These are phyloP conservation scores for Lactarius sanguifluus DNA, from an alignment of 768 basidiomycete genomes.

Conservation along the genomic window DNA sequence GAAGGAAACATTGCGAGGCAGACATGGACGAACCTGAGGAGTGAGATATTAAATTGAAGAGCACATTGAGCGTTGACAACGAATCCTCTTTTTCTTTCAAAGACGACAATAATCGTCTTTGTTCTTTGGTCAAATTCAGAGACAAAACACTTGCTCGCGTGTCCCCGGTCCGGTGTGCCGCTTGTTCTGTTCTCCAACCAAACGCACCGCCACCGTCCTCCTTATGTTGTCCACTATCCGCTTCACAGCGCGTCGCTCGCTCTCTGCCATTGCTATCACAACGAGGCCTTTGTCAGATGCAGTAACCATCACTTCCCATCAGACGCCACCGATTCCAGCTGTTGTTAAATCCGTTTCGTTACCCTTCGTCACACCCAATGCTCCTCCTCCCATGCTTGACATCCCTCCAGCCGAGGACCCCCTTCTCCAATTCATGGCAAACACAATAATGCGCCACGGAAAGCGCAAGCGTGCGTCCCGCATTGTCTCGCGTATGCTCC, in stretches of 20 bases:
- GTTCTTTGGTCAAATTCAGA: background rate
- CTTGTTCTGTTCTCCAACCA: background rate
- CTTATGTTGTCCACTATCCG: constrained; percentile 23
- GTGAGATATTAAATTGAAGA: constrained; percentile 17
- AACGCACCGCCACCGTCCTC: background rate
- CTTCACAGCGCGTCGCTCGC: constrained; percentile 8
- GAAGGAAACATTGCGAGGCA: constrained; percentile 10
- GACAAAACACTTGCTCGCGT: background rate
- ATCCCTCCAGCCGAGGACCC: constrained; percentile 79
- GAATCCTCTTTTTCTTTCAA: background rate
- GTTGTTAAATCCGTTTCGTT: background rate
- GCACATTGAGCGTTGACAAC: background rate
- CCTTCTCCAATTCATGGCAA: constrained; percentile 65
- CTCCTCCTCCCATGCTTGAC: constrained; percentile 36
- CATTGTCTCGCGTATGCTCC: constrained; percentile 59
- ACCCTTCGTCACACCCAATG: background rate
- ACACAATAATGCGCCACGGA: constrained; percentile 61
- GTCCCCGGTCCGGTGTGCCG: background rate
- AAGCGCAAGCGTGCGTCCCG: constrained; percentile 60
- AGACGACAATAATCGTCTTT: constrained; percentile 21
- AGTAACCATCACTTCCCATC: constrained; percentile 7
- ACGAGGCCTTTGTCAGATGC: constrained; percentile 23
- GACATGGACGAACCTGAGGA: constrained; percentile 11
- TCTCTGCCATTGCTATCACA: constrained; percentile 12
- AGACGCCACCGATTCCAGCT: background rate